Evolutionary conservation across 208 protist genomes (phyloP).

Genomic region (Tritrichomonas musculus): DNA sequence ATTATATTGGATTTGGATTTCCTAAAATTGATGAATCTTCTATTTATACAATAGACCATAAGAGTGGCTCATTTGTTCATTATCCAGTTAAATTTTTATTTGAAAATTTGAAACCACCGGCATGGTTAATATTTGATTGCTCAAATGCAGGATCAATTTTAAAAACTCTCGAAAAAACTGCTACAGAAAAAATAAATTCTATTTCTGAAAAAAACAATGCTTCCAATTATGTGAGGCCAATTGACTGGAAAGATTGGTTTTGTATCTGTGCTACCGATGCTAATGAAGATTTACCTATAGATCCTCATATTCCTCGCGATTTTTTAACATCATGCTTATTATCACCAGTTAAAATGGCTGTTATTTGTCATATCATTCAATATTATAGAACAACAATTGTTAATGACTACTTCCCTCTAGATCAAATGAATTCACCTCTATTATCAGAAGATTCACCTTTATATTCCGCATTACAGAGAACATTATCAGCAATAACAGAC

Average conservation of each 20-base stretch:
- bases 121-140: constrained; percentile 19
- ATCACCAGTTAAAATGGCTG: neutral
- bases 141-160: neutral
- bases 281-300: constrained; percentile 5
- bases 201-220: neutral
- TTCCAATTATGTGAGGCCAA: no score
- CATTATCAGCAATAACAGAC: neutral
- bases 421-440: neutral
- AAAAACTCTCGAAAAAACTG: neutral
- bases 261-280: neutral
- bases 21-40: neutral
- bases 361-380: constrained; percentile 13
- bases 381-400: constrained; percentile 26
- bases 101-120: neutral
- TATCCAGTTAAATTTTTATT: neutral
- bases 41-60: neutral
- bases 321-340: constrained; percentile 11
- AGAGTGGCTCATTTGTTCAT: neutral
- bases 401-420: neutral
- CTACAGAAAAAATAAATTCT: neutral
- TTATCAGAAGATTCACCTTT: neutral
- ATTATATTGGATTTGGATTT: constrained; percentile 19
- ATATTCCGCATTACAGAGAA: neutral
- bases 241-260: neutral
- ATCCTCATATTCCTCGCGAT: neutral